Conservation (phyloP, 331 rosid species). For the Erythrophleum ivorense region DNA sequence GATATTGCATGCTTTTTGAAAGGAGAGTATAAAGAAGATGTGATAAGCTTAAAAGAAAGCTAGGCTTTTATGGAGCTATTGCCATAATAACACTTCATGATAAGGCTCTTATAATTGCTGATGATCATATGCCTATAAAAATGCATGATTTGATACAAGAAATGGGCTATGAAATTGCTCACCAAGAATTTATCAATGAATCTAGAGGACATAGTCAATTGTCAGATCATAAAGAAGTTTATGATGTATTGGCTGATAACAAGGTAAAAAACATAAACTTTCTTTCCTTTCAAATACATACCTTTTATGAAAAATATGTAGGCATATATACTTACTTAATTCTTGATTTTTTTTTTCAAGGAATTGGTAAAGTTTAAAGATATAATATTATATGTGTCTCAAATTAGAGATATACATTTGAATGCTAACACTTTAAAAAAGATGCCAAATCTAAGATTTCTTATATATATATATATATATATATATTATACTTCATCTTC, state of each 20-base stretch:
- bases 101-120: background rate
- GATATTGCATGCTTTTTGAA: background rate
- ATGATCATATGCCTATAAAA: background rate
- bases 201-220: background rate
- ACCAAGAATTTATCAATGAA: background rate
- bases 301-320: background rate
- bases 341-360: background rate
- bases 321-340: background rate
- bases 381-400: background rate
- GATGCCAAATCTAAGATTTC: background rate
- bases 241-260: background rate
- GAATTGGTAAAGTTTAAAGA: background rate
- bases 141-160: conserved; percentile 1
- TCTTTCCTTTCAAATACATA: background rate
- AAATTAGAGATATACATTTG: background rate
- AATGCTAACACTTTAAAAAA: too few relatives aligned
- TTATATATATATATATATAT: background rate
- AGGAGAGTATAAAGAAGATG: background rate
- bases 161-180: background rate
- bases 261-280: background rate
- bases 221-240: background rate
- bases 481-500: background rate
- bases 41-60: background rate
- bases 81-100: background rate
- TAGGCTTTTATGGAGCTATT: background rate